phyloP scores from a whole-genome alignment of 192 early-diverging fungal genomes.

The Geranomyces michiganensis region DNA sequence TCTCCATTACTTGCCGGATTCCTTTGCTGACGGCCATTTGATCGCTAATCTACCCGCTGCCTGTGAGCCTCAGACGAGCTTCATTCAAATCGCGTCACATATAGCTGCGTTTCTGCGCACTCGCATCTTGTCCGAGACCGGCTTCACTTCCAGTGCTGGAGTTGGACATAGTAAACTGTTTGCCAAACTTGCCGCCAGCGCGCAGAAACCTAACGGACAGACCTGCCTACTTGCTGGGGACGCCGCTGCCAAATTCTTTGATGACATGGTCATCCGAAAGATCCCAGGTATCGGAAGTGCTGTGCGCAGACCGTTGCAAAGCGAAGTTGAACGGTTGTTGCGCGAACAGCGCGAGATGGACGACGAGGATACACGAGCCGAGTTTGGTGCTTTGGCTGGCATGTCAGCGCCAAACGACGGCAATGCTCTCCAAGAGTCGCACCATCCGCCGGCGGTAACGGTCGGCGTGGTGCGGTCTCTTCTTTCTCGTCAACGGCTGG shows the following conservation, averaged over 20 bases:
- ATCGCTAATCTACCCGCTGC: too few relatives aligned
- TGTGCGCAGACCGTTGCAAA: conserved; percentile 6
- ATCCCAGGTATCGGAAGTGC: conserved; percentile 20
- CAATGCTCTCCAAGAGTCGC: background rate
- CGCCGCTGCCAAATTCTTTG: conserved; percentile 10
- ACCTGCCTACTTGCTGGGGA: conserved; percentile 20
- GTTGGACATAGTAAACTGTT: conserved; percentile 40
- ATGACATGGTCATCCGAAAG: background rate
- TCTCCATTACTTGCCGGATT: background rate
- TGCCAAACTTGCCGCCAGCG: conserved; percentile 42
- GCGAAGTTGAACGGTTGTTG: background rate
- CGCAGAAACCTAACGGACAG: conserved; percentile 41
- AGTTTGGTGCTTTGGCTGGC: background rate
- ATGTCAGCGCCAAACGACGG: background rate
- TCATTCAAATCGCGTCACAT: conserved; percentile 32
- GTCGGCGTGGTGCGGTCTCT: background rate
- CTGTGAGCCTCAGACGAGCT: background rate
- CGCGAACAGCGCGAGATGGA: conserved; percentile 1
- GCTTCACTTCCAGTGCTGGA: conserved; percentile 45
- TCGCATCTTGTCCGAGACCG: conserved; percentile 5
- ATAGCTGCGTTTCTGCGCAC: conserved; percentile 29
- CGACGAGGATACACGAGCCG: background rate
- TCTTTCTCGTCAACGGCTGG: background rate
- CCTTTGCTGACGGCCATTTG: background rate
- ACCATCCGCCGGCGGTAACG: background rate